These are phyloP conservation scores for Lentinula aciculospora DNA, from an alignment of 768 basidiomycete genomes.

Conservation along the genomic window DNA sequence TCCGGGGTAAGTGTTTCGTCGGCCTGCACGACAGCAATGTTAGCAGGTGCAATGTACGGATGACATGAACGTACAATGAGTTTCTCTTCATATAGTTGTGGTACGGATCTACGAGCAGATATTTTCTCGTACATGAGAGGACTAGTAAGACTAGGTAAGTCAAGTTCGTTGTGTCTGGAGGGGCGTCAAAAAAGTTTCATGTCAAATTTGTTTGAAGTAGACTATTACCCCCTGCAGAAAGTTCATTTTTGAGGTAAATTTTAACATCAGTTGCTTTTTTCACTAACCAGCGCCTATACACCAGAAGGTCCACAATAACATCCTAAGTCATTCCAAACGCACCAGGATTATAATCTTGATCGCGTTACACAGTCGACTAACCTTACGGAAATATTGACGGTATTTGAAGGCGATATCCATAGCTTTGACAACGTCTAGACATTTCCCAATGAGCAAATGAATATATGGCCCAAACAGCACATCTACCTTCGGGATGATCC, in stretches of 20 bases:
- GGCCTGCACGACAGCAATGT: slow-evolving; percentile 22
- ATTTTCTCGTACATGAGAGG: slow-evolving; percentile 92
- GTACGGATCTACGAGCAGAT: slow-evolving; percentile 68
- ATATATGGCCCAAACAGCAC: background rate
- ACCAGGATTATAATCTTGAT: background rate
- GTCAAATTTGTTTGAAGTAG: background rate
- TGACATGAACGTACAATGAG: slow-evolving; percentile 52
- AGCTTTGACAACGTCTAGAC: slow-evolving; percentile 72
- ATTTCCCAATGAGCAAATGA: background rate
- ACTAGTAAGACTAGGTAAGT: slow-evolving; percentile 81
- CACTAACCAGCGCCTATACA: slow-evolving; percentile 73
- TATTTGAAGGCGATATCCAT: slow-evolving; percentile 88
- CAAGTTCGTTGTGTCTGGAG: slow-evolving; percentile 80
- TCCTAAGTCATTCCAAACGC: slow-evolving; percentile 36
- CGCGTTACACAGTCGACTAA: slow-evolving; percentile 13
- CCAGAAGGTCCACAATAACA: slow-evolving; percentile 83
- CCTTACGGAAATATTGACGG: slow-evolving; percentile 80
- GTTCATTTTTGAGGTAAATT: background rate
- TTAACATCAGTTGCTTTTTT: background rate
- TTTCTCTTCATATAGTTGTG: slow-evolving; percentile 75
- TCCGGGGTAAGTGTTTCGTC: slow-evolving; percentile 49
- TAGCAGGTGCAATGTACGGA: background rate
- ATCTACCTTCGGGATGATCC: slow-evolving; percentile 75
- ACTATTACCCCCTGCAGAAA: slow-evolving; percentile 7
- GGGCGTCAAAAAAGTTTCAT: background rate